Evolutionary conservation across 2,329 filamentous ascomycete species (phyloP).

Genomic region (Talaromyces rugulosus): DNA sequence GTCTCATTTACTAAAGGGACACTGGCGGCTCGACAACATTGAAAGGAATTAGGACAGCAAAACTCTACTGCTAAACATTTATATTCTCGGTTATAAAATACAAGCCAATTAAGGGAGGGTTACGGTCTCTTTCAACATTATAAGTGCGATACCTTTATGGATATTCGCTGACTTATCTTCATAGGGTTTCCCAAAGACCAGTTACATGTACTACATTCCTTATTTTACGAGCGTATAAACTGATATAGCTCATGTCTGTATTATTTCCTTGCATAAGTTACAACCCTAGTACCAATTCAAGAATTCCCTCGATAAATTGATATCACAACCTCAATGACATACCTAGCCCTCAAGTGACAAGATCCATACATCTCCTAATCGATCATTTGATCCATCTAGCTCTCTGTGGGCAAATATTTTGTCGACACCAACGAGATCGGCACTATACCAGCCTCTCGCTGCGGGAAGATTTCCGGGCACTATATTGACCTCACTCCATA

Average conservation of each 20-base stretch:
- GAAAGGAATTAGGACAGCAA: too few species aligned
- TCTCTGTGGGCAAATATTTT: slow-evolving; percentile 48
- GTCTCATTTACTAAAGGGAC: not conserved
- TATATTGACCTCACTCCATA: slow-evolving; percentile 31
- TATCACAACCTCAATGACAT: not conserved
- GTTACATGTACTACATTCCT: too few species aligned
- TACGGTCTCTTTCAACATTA: not conserved
- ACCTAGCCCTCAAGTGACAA: not conserved
- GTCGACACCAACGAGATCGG: slow-evolving; percentile 36
- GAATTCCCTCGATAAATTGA: not conserved
- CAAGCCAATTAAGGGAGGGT: not conserved
- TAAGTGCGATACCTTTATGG: not conserved
- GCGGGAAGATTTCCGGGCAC: slow-evolving; percentile 28
- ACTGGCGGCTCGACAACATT: not conserved
- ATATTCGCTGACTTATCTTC: not conserved
- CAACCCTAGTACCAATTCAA: not conserved
- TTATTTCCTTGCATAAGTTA: not conserved
- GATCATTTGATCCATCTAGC: slow-evolving; percentile 49
- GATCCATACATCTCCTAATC: slow-evolving; percentile 48
- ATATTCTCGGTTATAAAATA: not conserved
- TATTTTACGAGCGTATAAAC: too few species aligned
- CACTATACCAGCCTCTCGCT: slow-evolving; percentile 53
- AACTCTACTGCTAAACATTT: not conserved
- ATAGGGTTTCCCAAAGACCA: not conserved
- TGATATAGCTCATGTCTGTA: not conserved